Evolutionary conservation across 106 monocot genomes (phyloP).

Genomic region (Allium sativum): DNA sequence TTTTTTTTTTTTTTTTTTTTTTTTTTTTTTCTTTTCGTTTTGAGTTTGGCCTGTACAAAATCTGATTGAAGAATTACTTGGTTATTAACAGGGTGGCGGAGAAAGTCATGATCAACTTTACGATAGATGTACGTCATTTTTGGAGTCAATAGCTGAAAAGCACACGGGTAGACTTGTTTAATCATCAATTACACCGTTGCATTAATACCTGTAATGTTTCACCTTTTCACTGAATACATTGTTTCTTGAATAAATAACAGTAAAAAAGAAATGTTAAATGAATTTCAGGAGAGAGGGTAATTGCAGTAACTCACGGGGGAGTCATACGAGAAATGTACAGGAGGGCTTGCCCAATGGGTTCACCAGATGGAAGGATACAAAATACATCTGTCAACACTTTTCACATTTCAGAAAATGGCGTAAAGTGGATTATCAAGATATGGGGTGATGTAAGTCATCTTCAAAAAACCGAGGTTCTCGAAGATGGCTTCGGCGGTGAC

Average conservation of each 20-base stretch:
- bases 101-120: slow-evolving; percentile 83
- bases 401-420: slow-evolving; percentile 37
- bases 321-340: slow-evolving; percentile 58
- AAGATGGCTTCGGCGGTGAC: slow-evolving; percentile 76
- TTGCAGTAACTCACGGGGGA: slow-evolving; percentile 77
- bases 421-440: slow-evolving; percentile 47
- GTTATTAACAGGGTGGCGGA: slow-evolving; percentile 75
- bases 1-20: not conserved
- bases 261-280: not conserved
- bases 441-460: slow-evolving; percentile 83
- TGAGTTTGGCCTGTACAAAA: not conserved
- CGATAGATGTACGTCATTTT: slow-evolving; percentile 52
- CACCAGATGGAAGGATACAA: slow-evolving; percentile 26
- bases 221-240: not conserved
- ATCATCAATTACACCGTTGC: not conserved
- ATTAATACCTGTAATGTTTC: not conserved
- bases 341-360: slow-evolving; percentile 24
- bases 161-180: slow-evolving; percentile 44
- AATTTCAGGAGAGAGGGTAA: slow-evolving; percentile 59
- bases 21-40: not conserved
- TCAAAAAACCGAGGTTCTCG: slow-evolving; percentile 22
- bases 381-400: slow-evolving; percentile 68
- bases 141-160: slow-evolving; percentile 70
- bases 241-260: not conserved
- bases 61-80: not conserved